These are phyloP conservation scores for Coemansia sp. DNA, from an alignment of 192 early-diverging fungal species.

Conservation along the genomic window DNA sequence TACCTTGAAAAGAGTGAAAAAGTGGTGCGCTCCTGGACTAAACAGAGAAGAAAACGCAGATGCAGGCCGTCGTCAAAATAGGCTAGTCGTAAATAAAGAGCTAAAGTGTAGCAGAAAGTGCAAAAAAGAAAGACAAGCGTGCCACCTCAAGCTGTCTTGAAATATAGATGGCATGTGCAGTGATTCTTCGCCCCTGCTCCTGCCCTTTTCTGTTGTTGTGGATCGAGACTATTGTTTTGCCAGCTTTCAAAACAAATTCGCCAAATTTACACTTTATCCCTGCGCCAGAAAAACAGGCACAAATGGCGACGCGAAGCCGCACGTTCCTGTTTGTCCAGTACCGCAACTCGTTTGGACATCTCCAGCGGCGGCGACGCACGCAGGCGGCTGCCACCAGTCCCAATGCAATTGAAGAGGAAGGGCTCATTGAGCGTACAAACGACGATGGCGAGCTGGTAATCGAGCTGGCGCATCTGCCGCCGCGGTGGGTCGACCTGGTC, in stretches of 20 bases:
- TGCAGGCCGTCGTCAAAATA: slow-evolving; percentile 8
- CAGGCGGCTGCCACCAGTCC: slow-evolving; percentile 11
- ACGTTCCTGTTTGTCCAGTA: slow-evolving; percentile 92
- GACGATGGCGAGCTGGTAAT: slow-evolving; percentile 80
- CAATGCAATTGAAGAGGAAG: slow-evolving; percentile 29
- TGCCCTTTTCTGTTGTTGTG: neutral
- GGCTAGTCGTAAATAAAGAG: slow-evolving; percentile 9
- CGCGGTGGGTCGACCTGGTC: slow-evolving; percentile 91
- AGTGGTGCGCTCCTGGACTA: neutral
- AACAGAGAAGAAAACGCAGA: neutral
- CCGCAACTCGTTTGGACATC: slow-evolving; percentile 81
- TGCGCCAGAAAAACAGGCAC: slow-evolving; percentile 3
- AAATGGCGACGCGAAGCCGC: slow-evolving; percentile 84
- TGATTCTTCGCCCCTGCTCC: neutral
- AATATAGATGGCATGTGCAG: neutral
- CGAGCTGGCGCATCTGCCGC: slow-evolving; percentile 84
- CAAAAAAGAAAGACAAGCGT: neutral
- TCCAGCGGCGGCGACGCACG: slow-evolving; percentile 45
- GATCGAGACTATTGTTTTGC: slow-evolving; percentile 57
- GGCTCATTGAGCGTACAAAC: slow-evolving; percentile 59
- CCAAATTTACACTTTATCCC: neutral
- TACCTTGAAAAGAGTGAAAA: neutral
- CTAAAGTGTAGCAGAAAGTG: neutral
- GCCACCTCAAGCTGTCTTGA: neutral
- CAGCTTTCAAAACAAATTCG: neutral